Evolutionary conservation across 345 rosid genomes (phyloP), one percentile per base, ranked within the genome.

Genomic region (Iberis pinnata): DNA sequence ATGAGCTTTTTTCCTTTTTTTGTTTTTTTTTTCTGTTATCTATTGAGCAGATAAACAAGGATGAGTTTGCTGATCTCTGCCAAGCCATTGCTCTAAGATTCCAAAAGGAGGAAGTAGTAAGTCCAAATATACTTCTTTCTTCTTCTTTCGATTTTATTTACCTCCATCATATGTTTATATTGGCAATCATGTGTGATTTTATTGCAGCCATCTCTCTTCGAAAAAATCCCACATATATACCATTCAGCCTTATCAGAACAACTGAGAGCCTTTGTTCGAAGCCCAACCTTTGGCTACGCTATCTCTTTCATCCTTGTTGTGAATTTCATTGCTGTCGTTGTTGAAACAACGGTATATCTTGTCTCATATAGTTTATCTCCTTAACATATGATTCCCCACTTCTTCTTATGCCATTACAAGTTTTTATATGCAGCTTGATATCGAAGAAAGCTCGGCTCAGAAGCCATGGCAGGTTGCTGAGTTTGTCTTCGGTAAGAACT

Each of bases 1-100:
- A 38, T 52, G n/a, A n/a, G n/a, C n/a, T n/a, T n/a, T n/a, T n/a
- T n/a, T n/a, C n/a, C n/a, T n/a, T n/a, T n/a, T 29, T 35, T 47
- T 6, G 17, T 63, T 31, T 27, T 46, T 9, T 36, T 41, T 53
- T 41, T 17, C 46, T 54, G 48, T 51, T 58, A 38, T 49, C 25
- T 43, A 40, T 50, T 44, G 57, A 72, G 56, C 61, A 92, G 98
- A 88, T 92, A 56, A 83, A 85, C 74, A 70, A 70, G 73, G 94
- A 75, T 53, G 98, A 92, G 79, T 92, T 92, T 61, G 51, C 78
- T 62, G 98, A 92, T 41, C 90, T 92, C 52, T 88, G 98, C 75
- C 82, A 85, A 56, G 98, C 98, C 61, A 92, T 92, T 70, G 97
- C 86, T 37, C 69, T 88, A 49, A 78, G 89, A 64, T 92, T 92